These are phyloP conservation scores for Fabrea salina DNA, from an alignment of 169 alveolate species.

Conservation along the genomic window DNA sequence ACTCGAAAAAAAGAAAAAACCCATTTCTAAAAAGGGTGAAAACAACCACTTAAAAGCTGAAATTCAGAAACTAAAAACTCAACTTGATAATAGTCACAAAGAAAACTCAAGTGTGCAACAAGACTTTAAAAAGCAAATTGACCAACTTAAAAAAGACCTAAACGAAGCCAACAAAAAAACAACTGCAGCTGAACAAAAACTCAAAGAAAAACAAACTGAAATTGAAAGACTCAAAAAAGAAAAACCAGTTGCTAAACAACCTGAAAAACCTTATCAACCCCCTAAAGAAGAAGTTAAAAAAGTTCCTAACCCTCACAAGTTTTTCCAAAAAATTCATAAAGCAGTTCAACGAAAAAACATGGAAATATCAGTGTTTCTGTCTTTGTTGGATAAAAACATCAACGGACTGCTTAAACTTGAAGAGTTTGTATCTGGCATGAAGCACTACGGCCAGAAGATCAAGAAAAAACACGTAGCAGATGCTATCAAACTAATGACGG, in stretches of 20 bases:
- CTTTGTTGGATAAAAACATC: conserved; percentile 10
- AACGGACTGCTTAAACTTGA: not conserved
- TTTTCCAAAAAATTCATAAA: not conserved
- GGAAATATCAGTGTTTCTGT: not conserved
- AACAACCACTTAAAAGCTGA: not conserved
- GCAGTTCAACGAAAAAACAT: not conserved
- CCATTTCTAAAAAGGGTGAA: not conserved
- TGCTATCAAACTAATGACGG: not conserved
- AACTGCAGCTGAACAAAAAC: not conserved
- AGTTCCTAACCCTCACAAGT: conserved; percentile 3
- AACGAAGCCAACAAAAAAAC: not conserved
- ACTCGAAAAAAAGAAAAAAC: conserved; percentile 15
- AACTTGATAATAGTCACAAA: not conserved
- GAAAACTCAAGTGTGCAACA: not conserved
- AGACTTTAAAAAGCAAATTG: not conserved
- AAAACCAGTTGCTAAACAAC: not conserved
- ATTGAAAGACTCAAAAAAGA: not conserved
- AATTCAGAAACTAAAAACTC: not conserved
- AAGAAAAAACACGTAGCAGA: not conserved
- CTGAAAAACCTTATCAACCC: not conserved
- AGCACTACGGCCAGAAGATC: not conserved
- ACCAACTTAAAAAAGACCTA: not conserved
- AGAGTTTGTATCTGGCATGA: not conserved
- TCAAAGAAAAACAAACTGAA: not conserved
- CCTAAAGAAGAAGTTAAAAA: not conserved